Base-by-base conservation (phyloP, 495 filamentous ascomycete species). In the Aspergillus funiculosus region DNA sequence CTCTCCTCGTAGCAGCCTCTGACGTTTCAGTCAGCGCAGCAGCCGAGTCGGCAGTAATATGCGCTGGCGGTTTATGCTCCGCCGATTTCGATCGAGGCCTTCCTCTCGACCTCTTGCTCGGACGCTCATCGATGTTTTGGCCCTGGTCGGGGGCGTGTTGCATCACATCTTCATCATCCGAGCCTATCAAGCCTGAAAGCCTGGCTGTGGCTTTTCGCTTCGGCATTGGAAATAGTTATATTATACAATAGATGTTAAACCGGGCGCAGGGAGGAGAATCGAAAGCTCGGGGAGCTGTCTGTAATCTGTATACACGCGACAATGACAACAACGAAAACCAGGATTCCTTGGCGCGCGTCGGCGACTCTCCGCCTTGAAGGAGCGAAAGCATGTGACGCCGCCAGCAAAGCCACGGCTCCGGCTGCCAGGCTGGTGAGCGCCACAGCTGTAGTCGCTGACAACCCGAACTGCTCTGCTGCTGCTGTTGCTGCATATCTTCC, bases 101-200 rank as follows among this genome's bases (percentile, higher is more conserved):
- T 21, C 71, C 69, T 60, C 67, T 40, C 21, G 58, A 36, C 47
- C 64, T 75, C 53, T 73, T 74, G 13, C 57, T 43, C 5, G 69
- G 61, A 27, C 63, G 71, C 41, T 69, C 57, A 48, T 62, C 64
- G 14, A 17, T 50, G 31, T 41, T 63, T 59, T 20, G 65, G 57
- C 47, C 54, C 13, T 40, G 51, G 47, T 49, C 42, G 35, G 59
- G 64, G 44, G 46, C 53, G 6, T 52, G 6, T 39, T 63, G 59
- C 42, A 66, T 66, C 22, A 72, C 68, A 62, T 84, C 80, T 37
- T 88, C 84, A 50, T 80, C 78, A 41, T 85, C 82, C 28, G 80
- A 85, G 47, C 80, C 83, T 26, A 82, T 69, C 35, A 84, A 66
- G n/a, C 71, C 76, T 48, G 82, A 76, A 18, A 86, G 54, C 25